Percentiles rank a stretch among this genome's conserved stretches.
phyloP scores from a whole-genome alignment of 192 early-diverging fungal species.

The Coemansia sp. region DNA sequence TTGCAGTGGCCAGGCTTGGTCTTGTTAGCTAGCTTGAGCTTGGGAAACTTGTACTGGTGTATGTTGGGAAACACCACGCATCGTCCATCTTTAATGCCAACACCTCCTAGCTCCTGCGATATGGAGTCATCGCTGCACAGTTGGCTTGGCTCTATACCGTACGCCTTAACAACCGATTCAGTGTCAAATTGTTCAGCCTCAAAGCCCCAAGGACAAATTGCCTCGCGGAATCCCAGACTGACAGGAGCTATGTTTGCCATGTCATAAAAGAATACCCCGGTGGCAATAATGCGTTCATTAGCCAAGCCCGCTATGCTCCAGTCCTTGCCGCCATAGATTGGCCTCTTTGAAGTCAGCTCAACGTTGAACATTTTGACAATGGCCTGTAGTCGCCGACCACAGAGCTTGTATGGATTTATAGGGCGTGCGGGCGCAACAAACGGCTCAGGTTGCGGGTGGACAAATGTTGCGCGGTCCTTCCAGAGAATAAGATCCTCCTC shows the following conservation, averaged over 20 bases:
- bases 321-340: too few species aligned
- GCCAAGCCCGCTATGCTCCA: too few species aligned
- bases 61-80: too few species aligned
- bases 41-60: constrained; percentile 8
- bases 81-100: too few species aligned
- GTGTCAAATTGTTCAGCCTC: not conserved
- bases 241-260: constrained; percentile 60
- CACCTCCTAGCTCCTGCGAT: too few species aligned
- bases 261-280: too few species aligned
- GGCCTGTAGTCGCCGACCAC: constrained; percentile 57
- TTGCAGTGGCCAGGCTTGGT: constrained; percentile 67
- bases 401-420: constrained; percentile 25
- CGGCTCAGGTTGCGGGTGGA: constrained; percentile 6
- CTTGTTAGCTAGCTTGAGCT: constrained; percentile 63
- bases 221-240: constrained; percentile 60
- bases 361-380: too few species aligned
- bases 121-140: not conserved
- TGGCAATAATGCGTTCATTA: too few species aligned
- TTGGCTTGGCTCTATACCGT: constrained; percentile 47
- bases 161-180: not conserved
- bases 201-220: not conserved
- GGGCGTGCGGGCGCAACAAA: constrained; percentile 33
- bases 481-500: not conserved
- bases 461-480: constrained; percentile 1
- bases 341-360: too few species aligned